phyloP scores from a whole-genome alignment of 495 filamentous ascomycete genomes.

The Bathelium albidoporum region DNA sequence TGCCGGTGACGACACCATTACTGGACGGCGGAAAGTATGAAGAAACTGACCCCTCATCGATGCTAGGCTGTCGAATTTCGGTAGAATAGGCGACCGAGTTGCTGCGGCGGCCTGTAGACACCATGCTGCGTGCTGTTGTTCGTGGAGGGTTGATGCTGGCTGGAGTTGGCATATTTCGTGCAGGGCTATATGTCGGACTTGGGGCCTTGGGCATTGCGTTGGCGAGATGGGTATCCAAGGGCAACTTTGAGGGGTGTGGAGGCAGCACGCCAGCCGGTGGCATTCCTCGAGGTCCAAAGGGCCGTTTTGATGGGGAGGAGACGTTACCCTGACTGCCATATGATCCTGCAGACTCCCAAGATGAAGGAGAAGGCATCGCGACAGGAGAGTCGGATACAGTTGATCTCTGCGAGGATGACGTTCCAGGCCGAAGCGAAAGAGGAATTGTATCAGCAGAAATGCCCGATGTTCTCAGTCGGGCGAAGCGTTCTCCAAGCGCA shows the following conservation, averaged over 20 bases:
- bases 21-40: constrained; percentile 25
- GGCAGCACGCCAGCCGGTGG: constrained; percentile 36
- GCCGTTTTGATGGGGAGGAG: constrained; percentile 23
- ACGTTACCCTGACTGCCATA: constrained; percentile 14
- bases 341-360: constrained; percentile 28
- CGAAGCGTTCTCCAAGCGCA: constrained; percentile 49
- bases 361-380: constrained; percentile 29
- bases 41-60: constrained; percentile 18
- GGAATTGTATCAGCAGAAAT: constrained; percentile 18
- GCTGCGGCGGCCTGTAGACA: constrained; percentile 27
- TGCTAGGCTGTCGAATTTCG: constrained; percentile 21
- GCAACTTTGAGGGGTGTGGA: constrained; percentile 45
- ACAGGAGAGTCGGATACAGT: constrained; percentile 17
- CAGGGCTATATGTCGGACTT: constrained; percentile 76
- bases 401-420: constrained; percentile 4
- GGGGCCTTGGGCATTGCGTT: constrained; percentile 64
- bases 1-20: background rate
- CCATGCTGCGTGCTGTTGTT: constrained; percentile 32
- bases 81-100: constrained; percentile 21
- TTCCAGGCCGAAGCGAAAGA: background rate
- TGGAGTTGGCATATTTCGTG: constrained; percentile 45
- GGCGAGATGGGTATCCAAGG: constrained; percentile 40
- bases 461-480: constrained; percentile 39
- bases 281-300: constrained; percentile 48
- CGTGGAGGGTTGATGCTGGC: constrained; percentile 42